Conservation (phyloP, 257 asterid genomes). For the Nicotiana attenuata region DNA sequence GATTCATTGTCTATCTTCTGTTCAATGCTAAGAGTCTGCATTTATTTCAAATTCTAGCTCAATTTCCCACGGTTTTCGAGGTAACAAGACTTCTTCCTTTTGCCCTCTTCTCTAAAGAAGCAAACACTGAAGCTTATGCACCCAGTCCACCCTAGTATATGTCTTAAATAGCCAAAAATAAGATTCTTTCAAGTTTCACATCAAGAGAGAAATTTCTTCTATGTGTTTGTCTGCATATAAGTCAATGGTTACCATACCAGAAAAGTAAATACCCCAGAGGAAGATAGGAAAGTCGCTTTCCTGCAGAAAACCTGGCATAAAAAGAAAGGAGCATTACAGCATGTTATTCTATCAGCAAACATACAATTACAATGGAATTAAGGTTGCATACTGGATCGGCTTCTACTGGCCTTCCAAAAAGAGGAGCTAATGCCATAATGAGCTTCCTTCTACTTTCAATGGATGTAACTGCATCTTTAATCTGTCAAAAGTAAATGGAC, state of each 20-base stretch:
- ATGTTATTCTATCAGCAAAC: constrained; percentile 10
- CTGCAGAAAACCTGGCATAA: constrained; percentile 74
- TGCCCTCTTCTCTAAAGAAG: not conserved
- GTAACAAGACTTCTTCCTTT: not conserved
- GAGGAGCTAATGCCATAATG: constrained; percentile 59
- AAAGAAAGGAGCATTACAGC: constrained; percentile 15
- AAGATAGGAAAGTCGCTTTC: constrained; percentile 67
- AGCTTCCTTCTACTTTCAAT: constrained; percentile 73
- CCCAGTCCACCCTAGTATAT: not conserved
- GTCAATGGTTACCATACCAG: constrained; percentile 42
- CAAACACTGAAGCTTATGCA: not conserved
- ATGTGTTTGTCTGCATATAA: not conserved
- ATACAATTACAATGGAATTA: constrained; percentile 12
- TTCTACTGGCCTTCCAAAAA: constrained; percentile 81
- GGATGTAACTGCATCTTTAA: constrained; percentile 68
- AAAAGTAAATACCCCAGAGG: constrained; percentile 70
- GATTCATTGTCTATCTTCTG: not conserved
- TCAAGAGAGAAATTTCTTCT: not conserved
- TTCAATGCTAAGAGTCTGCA: not conserved
- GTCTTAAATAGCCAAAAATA: not conserved
- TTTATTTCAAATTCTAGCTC: not conserved
- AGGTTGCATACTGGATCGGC: constrained; percentile 69
- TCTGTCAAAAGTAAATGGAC: constrained; percentile 32
- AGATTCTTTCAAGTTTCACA: not conserved
- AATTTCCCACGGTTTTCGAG: not conserved